Evolutionary conservation across 345 rosid genomes (phyloP).

Genomic region (Erucastrum elatum): DNA sequence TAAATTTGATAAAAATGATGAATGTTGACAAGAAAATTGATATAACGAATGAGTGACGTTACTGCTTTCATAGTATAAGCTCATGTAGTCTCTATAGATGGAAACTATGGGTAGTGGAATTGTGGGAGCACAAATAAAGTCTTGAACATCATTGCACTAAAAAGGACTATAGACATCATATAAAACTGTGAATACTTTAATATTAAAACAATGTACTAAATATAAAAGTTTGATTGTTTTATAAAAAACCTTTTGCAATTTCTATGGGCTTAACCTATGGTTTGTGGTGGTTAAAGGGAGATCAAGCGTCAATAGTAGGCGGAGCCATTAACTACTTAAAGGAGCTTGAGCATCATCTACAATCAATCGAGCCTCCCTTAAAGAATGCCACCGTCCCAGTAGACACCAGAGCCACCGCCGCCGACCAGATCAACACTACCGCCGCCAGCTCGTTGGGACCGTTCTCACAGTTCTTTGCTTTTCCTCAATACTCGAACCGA

Average conservation of each 20-base stretch:
- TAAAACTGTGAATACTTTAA: slow-evolving; percentile 8
- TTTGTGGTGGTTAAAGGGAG: slow-evolving; percentile 56
- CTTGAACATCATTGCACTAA: slow-evolving; percentile 24
- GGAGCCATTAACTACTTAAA: slow-evolving; percentile 88
- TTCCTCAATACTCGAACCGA: slow-evolving; percentile 72
- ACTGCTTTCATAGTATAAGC: slow-evolving; percentile 10
- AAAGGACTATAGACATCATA: slow-evolving; percentile 22
- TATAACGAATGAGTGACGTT: slow-evolving; percentile 21
- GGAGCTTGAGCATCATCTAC: slow-evolving; percentile 83
- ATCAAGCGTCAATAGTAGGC: slow-evolving; percentile 91
- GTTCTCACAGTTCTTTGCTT: slow-evolving; percentile 74
- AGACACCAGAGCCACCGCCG: slow-evolving; percentile 10
- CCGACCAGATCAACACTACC: background rate
- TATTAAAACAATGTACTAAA: slow-evolving; percentile 1
- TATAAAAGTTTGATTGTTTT: slow-evolving; percentile 26
- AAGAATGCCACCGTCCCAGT: slow-evolving; percentile 27
- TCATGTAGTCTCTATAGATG: slow-evolving; percentile 3
- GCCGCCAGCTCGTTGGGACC: slow-evolving; percentile 34
- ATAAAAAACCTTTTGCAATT: slow-evolving; percentile 11
- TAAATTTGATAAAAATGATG: background rate
- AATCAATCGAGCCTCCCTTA: slow-evolving; percentile 60
- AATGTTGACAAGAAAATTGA: background rate
- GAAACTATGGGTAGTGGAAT: slow-evolving; percentile 25
- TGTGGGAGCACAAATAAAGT: slow-evolving; percentile 30
- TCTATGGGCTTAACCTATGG: slow-evolving; percentile 27